Conservation (phyloP, 2,329 filamentous ascomycete species). For the Talaromyces funiculosus region DNA sequence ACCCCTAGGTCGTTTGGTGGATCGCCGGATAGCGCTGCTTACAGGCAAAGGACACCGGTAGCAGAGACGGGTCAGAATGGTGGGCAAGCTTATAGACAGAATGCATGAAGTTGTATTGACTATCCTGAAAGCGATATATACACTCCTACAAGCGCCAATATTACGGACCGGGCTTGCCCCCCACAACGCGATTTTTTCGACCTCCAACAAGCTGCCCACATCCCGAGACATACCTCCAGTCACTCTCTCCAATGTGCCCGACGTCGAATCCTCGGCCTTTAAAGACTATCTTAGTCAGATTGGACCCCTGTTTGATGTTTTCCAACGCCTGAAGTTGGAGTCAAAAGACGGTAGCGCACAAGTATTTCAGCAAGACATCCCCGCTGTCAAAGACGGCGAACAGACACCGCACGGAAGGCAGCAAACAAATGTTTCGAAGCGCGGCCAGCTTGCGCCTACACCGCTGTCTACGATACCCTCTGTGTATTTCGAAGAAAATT, state of each 20-base stretch:
- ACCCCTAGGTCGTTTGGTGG: background rate
- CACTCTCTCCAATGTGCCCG: constrained; percentile 77
- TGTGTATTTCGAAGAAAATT: constrained; percentile 92
- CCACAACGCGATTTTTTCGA: constrained; percentile 63
- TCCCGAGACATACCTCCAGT: constrained; percentile 92
- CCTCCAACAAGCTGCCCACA: constrained; percentile 74
- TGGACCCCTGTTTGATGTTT: constrained; percentile 78
- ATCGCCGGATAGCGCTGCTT: background rate
- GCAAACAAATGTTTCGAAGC: too few relatives aligned
- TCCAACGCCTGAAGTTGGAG: constrained; percentile 74
- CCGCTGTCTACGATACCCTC: constrained; percentile 85
- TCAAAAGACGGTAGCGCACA: constrained; percentile 53
- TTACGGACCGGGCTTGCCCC: constrained; percentile 78
- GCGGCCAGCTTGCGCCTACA: constrained; percentile 44
- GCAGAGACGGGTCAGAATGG: constrained; percentile 77
- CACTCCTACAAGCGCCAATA: constrained; percentile 80
- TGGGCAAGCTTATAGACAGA: constrained; percentile 26
- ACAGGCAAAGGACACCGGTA: constrained; percentile 36
- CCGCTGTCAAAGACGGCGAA: constrained; percentile 41
- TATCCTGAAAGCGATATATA: constrained; percentile 66
- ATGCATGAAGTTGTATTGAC: constrained; percentile 13
- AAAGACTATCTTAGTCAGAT: constrained; percentile 78
- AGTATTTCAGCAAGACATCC: constrained; percentile 31
- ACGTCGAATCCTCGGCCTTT: constrained; percentile 74
- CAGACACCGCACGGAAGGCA: constrained; percentile 27